Percentiles rank a stretch among this genome's conserved stretches.
Conservation (phyloP, 2,329 filamentous ascomycete genomes). For the Trichoderma pleuroti region DNA sequence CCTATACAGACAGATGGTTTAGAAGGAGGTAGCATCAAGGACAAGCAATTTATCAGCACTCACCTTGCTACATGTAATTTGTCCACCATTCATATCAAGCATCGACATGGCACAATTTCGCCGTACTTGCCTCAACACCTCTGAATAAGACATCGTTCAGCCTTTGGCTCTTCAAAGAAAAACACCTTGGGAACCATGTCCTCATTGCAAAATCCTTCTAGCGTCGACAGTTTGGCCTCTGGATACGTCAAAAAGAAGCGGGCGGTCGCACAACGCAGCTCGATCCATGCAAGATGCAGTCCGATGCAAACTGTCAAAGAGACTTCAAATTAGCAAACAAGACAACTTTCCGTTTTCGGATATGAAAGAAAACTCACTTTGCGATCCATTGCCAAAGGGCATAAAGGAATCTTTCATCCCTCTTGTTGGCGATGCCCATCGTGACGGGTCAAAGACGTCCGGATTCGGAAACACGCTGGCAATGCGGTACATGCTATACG, state of each 20-base stretch:
- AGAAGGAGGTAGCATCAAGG: neutral
- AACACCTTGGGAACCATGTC: constrained; percentile 33
- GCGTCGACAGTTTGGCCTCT: constrained; percentile 28
- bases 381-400: neutral
- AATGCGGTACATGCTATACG: neutral
- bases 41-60: neutral
- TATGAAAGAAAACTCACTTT: constrained; percentile 36
- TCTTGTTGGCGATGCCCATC: constrained; percentile 22
- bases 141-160: constrained; percentile 27
- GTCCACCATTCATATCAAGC: neutral
- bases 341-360: no score
- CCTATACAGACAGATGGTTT: neutral
- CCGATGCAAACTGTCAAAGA: constrained; percentile 46
- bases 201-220: constrained; percentile 32
- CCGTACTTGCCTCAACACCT: neutral
- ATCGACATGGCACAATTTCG: neutral
- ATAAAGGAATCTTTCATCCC: constrained; percentile 44
- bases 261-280: constrained; percentile 48
- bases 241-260: constrained; percentile 49
- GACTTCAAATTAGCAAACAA: constrained; percentile 23
- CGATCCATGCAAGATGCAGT: constrained; percentile 53
- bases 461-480: neutral
- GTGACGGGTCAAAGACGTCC: neutral
- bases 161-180: constrained; percentile 32
- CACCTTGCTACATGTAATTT: neutral